Evolutionary conservation across 1,139 yeast genomes (phyloP), one percentile per base, ranked within the genome.

Genomic region (Nadsonia commutata): DNA sequence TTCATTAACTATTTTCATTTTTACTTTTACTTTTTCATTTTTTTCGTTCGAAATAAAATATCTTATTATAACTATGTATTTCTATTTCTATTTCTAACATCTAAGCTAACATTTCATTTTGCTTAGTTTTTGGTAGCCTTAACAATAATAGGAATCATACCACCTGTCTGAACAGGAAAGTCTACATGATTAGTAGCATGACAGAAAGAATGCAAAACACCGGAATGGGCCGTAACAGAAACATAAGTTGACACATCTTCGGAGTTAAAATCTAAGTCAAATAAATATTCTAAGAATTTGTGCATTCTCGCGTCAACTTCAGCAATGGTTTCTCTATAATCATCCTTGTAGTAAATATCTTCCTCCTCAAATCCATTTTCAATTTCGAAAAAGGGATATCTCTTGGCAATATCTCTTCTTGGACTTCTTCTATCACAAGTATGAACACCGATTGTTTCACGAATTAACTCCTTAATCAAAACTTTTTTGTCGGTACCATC

Each of bases 401-500:
- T 56, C 19, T 62, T 55, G 7, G 50, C 50, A 20, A 73, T 68
- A 37, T 61, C 62, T 0, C 64, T 46, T 48, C 64, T 67, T 2
- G 67, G 50, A 2, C 72, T 63, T 43, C 90, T 61, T 55, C 72
- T 68, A 57, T 81, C 86, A 56, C 93, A 81, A 2, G 76, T 61
- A 56, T 81, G 83, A 16, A 64, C 65, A 1, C 90, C 90, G 21
- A 77, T 68, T 0, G 79, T 76, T 56, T 81, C 93, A 43, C 93
- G 65, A 4, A 80, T 52, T 38, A 69, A 66, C 46, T 81, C 90
- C 40, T 63, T 59, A 18, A 76, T 66, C 13, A 68, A 44, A 3
- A 75, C 76, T 40, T 51, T 2, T 62, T 58, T 33, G 51, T 45
- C 37, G 43, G 37, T 31, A n/a, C 33, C 39, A 3, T 44, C 38